A percentile compares a stretch with the other conserved stretches of the same genome.
These are phyloP conservation scores for Yueomyces sinensis DNA, from an alignment of 805 yeast species.

Conservation along the genomic window DNA sequence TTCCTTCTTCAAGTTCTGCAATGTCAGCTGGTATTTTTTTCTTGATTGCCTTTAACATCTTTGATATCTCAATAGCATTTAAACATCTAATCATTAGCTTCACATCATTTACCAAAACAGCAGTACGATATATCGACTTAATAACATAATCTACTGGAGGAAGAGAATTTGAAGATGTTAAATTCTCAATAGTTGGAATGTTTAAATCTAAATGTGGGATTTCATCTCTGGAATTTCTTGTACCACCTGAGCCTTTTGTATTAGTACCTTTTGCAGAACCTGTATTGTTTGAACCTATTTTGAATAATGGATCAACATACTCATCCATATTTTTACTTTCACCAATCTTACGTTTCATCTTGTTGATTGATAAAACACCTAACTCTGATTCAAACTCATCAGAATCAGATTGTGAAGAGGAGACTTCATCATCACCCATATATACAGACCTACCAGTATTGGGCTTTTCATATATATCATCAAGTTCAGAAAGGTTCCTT, in stretches of 20 bases:
- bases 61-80: conserved; percentile 22
- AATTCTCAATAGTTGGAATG: conserved; percentile 39
- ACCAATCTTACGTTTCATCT: conserved; percentile 15
- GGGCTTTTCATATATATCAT: neutral
- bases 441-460: neutral
- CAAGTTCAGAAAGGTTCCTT: neutral
- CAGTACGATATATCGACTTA: conserved; percentile 47
- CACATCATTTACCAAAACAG: conserved; percentile 49
- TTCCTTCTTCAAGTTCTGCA: conserved; percentile 2
- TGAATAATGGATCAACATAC: conserved; percentile 20
- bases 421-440: neutral
- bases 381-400: conserved; percentile 14
- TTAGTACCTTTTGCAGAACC: conserved; percentile 3
- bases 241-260: neutral
- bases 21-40: conserved; percentile 5
- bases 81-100: conserved; percentile 35
- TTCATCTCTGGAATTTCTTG: conserved; percentile 5
- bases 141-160: conserved; percentile 44
- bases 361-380: conserved; percentile 18
- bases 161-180: conserved; percentile 42
- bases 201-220: conserved; percentile 5
- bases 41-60: conserved; percentile 10
- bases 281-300: conserved; percentile 3
- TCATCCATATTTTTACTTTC: conserved; percentile 15
- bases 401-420: conserved; percentile 15